A percentile compares a stretch with the other conserved stretches of the same genome.
Evolutionary conservation across 2,329 filamentous ascomycete genomes (phyloP).

Genomic region (Cryphonectria parasitica): DNA sequence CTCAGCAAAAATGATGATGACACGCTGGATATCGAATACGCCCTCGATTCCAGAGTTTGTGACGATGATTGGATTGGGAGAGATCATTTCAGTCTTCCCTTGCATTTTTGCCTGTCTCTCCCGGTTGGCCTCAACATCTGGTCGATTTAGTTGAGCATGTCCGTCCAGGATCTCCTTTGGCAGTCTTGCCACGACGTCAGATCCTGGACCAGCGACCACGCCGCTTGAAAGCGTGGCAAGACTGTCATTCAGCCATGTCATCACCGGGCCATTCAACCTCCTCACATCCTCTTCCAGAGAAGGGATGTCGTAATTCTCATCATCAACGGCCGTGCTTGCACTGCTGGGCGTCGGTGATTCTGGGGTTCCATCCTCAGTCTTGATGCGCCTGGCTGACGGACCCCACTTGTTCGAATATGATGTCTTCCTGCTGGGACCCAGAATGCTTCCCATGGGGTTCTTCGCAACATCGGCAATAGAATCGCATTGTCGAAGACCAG

Average conservation of each 20-base stretch:
- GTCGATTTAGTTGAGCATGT: background rate
- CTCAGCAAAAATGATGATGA: background rate
- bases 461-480: background rate
- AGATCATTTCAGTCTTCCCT: background rate
- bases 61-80: constrained; percentile 1
- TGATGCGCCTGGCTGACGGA: background rate
- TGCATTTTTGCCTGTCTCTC: background rate
- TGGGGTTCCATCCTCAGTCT: background rate
- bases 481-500: background rate
- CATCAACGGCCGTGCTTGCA: background rate
- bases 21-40: background rate
- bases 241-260: background rate
- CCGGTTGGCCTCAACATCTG: background rate
- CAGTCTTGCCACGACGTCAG: background rate
- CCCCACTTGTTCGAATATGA: background rate
- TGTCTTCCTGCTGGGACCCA: background rate
- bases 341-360: background rate
- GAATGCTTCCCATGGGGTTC: background rate
- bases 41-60: background rate
- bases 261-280: background rate
- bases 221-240: background rate
- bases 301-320: background rate
- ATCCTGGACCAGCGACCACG: background rate
- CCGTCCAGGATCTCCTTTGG: background rate
- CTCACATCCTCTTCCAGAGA: background rate